Conservation (phyloP, 1,284 basidiomycete genomes). For the Hymenochaete sp. region DNA sequence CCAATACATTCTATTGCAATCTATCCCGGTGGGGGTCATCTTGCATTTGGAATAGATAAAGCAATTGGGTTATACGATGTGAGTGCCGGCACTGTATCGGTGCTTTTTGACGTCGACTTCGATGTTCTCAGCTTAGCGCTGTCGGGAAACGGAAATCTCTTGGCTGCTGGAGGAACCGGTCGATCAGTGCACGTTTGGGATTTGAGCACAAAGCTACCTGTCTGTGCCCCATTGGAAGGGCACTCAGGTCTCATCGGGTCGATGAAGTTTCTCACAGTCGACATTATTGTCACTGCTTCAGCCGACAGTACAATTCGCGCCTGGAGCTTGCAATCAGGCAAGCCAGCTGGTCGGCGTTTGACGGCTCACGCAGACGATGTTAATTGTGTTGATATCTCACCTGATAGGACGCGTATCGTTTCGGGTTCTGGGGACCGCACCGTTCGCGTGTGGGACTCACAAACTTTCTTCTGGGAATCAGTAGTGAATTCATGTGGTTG, state of each 20-base stretch:
- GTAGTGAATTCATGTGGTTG: too few species aligned
- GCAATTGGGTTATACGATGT: too few species aligned
- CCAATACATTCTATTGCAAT: too few species aligned
- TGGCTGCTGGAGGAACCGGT: conserved; percentile 18
- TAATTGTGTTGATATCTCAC: background rate
- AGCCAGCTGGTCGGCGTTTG: background rate
- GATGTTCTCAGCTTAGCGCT: too few species aligned
- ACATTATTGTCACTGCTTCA: background rate
- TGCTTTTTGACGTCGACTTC: too few species aligned
- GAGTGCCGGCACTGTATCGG: too few species aligned
- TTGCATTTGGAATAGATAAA: too few species aligned
- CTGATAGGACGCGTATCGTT: conserved; percentile 4
- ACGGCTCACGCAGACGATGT: background rate
- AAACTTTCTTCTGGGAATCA: too few species aligned
- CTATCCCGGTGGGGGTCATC: too few species aligned
- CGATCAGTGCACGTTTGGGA: conserved; percentile 1
- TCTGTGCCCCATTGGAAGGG: background rate
- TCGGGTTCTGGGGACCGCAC: conserved; percentile 5
- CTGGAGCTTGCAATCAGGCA: background rate
- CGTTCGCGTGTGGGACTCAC: conserved; percentile 1
- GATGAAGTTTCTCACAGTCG: conserved; percentile 1
- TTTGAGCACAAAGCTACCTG: background rate
- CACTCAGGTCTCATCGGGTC: background rate
- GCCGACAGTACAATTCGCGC: background rate
- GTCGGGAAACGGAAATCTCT: background rate